Evolutionary conservation across 2,329 filamentous ascomycete species (phyloP).

Genomic region (Endothia cerciana): DNA sequence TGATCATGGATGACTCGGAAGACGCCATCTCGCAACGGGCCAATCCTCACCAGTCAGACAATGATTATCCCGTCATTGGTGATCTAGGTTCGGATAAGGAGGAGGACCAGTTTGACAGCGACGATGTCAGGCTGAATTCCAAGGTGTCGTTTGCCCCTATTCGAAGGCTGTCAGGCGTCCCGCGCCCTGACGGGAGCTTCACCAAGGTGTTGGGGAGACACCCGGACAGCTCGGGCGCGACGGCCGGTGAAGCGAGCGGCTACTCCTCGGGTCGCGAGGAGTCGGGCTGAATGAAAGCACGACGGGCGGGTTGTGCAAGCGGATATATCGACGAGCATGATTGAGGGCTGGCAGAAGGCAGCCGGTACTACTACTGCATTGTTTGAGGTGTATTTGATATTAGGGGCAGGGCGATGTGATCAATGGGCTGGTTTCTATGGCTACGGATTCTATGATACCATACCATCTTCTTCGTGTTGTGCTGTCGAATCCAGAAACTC

Average conservation of each 20-base stretch:
- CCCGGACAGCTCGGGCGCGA: slow-evolving; percentile 45
- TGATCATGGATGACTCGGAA: slow-evolving; percentile 36
- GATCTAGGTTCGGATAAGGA: slow-evolving; percentile 48
- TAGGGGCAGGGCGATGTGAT: neutral
- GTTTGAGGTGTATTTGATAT: neutral
- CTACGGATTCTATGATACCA: neutral
- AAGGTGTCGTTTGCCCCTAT: neutral
- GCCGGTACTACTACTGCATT: neutral
- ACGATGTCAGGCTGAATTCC: neutral
- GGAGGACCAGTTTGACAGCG: slow-evolving; percentile 31
- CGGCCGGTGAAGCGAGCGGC: slow-evolving; percentile 44
- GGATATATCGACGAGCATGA: neutral
- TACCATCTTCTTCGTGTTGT: neutral
- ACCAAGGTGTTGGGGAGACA: slow-evolving; percentile 28
- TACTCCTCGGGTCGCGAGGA: slow-evolving; percentile 44
- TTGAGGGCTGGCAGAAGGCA: neutral
- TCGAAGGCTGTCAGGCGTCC: slow-evolving; percentile 9
- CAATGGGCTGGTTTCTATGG: neutral
- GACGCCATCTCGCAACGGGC: slow-evolving; percentile 40
- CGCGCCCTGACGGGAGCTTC: neutral
- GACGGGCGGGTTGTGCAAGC: neutral
- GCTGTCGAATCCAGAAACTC: neutral
- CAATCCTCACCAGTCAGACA: slow-evolving; percentile 45
- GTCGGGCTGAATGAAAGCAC: neutral
- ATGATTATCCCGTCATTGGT: slow-evolving; percentile 44